Base-by-base conservation (phyloP, 176 grass and related monocot genomes). In the Coix lacrymajobi region DNA sequence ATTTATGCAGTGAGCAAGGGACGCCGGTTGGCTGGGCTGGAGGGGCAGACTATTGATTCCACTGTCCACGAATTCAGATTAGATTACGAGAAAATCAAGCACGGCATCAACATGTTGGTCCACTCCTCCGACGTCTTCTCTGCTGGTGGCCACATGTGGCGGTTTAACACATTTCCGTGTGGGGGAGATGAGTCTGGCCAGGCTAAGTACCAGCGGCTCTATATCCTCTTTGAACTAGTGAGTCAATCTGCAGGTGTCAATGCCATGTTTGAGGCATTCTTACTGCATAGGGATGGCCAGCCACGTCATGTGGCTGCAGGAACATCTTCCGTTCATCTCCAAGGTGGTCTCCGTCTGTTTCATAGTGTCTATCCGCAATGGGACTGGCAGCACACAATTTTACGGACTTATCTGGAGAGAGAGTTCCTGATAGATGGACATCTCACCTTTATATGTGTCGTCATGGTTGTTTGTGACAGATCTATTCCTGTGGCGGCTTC, bases 111-210 rank as follows among this genome's bases (percentile, higher is more conserved):
- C 37, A 75, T 37, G 22, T 15, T 57, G n/a, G n/a, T n/a, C n/a
- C n/a, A n/a, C n/a, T n/a, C n/a, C 48, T 88, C 43, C 1, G 67
- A 62, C 0, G 11, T 70, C 67, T 26, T 91, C 81, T 84, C 76
- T 3, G 77, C 41, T 2, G 85, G 70, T 3, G 81, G 81, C 2
- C 68, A 88, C 54, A 71, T 41, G 1, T 91, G 86, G 86, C 78
- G 20, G 70, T 9, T 82, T 5, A 17, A 40, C 4, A 85, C 26
- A 52, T 61, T 24, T 56, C 77, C 34, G 1, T 24, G n/a, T 26
- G 61, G 75, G n/a, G n/a, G n/a, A 19, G 7, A 29, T 11, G 24
- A 26, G 1, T 2, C 11, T 60, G 57, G 0, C 51, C 0, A 60
- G 9, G 3, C 68, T 43, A 5, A 40, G 8, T 24, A 44, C 20